These are phyloP conservation scores for Alternaria arbusti DNA, from an alignment of 2,329 filamentous ascomycete species.

Conservation along the genomic window DNA sequence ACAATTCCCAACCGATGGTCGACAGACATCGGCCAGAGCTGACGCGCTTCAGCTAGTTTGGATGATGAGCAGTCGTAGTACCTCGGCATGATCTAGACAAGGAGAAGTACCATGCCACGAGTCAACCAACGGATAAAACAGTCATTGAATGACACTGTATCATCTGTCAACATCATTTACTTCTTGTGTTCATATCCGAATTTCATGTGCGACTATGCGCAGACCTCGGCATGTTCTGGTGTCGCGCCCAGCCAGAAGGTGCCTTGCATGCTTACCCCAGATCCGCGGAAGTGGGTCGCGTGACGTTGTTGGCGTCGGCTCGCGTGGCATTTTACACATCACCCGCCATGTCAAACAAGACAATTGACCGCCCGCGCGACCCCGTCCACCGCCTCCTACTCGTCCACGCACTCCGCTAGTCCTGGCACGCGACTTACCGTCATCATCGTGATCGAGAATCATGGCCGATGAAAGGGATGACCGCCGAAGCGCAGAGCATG, in stretches of 20 bases:
- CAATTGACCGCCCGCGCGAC: constrained; percentile 7
- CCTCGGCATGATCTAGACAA: neutral
- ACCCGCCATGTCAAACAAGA: constrained; percentile 13
- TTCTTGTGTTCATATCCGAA: neutral
- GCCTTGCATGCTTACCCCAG: constrained; percentile 16
- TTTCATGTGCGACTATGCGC: neutral
- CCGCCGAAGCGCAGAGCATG: neutral
- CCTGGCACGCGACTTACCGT: constrained; percentile 13
- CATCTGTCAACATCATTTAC: no score
- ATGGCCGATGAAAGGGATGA: neutral
- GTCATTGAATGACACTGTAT: neutral
- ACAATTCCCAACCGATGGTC: neutral
- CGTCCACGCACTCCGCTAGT: constrained; percentile 9
- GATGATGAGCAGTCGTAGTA: neutral
- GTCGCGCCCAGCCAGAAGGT: constrained; percentile 4
- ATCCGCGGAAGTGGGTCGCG: constrained; percentile 12
- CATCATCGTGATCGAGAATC: constrained; percentile 6
- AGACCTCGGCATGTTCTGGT: neutral
- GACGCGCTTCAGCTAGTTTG: neutral
- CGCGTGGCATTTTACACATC: constrained; percentile 14
- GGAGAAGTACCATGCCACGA: neutral
- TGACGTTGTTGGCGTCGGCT: constrained; percentile 15
- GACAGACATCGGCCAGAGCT: neutral
- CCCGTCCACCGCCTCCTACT: constrained; percentile 11
- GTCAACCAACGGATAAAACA: neutral